phyloP scores from a whole-genome alignment of 2,329 filamentous ascomycete genomes.

The Calonectria fujianensis region DNA sequence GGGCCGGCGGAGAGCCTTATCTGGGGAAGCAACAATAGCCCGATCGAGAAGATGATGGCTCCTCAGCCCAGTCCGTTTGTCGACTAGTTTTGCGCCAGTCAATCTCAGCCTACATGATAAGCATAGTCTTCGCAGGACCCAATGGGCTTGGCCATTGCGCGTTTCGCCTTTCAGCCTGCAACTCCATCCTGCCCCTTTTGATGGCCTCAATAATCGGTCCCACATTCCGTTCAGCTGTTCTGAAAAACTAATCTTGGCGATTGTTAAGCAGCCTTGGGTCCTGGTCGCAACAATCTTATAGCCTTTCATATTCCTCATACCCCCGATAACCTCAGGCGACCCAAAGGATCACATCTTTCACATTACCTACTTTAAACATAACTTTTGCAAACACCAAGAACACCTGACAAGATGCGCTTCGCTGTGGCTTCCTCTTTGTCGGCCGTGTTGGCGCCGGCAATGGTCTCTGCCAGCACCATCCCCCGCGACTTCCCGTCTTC shows the following conservation, averaged over 20 bases:
- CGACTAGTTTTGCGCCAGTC: background rate
- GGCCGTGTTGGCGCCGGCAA: background rate
- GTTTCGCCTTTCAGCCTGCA: background rate
- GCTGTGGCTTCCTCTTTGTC: background rate
- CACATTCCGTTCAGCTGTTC: background rate
- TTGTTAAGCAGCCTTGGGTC: background rate
- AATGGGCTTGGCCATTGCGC: background rate
- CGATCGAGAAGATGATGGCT: background rate
- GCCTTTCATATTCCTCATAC: background rate
- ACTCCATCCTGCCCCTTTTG: background rate
- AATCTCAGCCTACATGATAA: constrained; percentile 4
- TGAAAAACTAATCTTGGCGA: too few relatives aligned
- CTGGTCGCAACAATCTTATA: background rate
- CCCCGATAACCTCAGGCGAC: background rate
- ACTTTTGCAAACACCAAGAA: background rate
- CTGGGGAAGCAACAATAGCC: background rate
- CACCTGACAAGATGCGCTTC: background rate
- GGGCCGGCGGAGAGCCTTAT: constrained; percentile 6
- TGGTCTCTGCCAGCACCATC: background rate
- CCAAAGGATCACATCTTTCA: background rate
- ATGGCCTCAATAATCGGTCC: background rate
- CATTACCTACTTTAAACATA: background rate
- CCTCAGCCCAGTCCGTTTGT: background rate
- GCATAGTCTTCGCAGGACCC: background rate
- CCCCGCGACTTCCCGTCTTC: background rate